A percentile compares a stretch with the other conserved stretches of the same genome.
Evolutionary conservation across 306 rosid species (phyloP).

Genomic region (Cucurbita pepo): DNA sequence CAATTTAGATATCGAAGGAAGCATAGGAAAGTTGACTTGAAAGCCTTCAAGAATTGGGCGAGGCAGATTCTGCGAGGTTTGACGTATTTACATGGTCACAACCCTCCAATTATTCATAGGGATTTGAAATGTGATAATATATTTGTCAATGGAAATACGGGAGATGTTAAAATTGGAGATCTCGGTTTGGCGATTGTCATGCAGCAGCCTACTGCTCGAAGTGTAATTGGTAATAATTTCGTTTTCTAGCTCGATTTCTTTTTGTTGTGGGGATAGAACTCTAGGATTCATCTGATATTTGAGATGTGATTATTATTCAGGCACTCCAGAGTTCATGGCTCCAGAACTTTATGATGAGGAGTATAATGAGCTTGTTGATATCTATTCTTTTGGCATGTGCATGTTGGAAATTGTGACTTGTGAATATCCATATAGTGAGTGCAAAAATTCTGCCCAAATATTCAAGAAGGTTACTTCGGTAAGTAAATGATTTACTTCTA

Average conservation of each 20-base stretch:
- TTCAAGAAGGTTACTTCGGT: constrained; percentile 81
- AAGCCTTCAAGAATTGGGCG: constrained; percentile 93
- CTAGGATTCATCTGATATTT: not conserved
- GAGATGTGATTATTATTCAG: constrained; percentile 14
- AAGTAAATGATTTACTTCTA: constrained; percentile 18
- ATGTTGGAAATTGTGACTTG: constrained; percentile 75
- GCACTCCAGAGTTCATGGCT: constrained; percentile 97
- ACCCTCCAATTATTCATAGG: constrained; percentile 78
- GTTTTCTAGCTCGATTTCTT: not conserved
- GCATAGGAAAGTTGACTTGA: constrained; percentile 54
- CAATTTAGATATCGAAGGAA: constrained; percentile 47
- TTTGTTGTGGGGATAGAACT: not conserved
- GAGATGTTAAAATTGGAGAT: constrained; percentile 85
- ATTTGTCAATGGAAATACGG: constrained; percentile 73
- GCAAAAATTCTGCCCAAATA: constrained; percentile 83
- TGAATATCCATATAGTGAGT: constrained; percentile 85
- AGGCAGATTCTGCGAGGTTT: constrained; percentile 80
- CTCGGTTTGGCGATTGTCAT: constrained; percentile 80
- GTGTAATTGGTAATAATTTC: constrained; percentile 51
- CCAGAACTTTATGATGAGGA: constrained; percentile 96
- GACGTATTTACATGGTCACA: constrained; percentile 56
- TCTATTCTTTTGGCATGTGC: constrained; percentile 95
- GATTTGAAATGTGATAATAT: constrained; percentile 88
- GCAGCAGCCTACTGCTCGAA: constrained; percentile 81
- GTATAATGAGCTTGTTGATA: constrained; percentile 79